These are phyloP conservation scores for Coemansia reversa DNA, from an alignment of 192 early-diverging fungal species.

Conservation along the genomic window DNA sequence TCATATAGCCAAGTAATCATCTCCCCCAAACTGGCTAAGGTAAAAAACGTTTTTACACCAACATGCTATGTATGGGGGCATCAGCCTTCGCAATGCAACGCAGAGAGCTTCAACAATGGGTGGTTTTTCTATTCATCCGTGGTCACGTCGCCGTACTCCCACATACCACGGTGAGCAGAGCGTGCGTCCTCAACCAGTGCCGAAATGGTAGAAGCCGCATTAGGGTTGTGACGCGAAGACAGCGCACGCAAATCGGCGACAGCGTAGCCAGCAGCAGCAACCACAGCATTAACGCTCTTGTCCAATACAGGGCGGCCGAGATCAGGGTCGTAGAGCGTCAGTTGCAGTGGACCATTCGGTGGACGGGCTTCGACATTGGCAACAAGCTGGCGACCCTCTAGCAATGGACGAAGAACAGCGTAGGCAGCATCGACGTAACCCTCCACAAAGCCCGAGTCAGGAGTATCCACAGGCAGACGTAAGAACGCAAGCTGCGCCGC, in stretches of 20 bases:
- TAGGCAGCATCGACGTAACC: constrained; percentile 80
- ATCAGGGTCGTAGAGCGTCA: constrained; percentile 68
- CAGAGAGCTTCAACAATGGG: background rate
- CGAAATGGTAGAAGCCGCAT: constrained; percentile 34
- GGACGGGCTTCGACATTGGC: constrained; percentile 70
- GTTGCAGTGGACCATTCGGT: constrained; percentile 55
- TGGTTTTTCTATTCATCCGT: constrained; percentile 26
- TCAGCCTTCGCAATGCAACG: background rate
- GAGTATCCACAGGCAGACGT: constrained; percentile 48
- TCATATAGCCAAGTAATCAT: background rate
- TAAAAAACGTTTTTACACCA: background rate
- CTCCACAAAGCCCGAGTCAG: constrained; percentile 41
- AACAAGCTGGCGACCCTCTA: constrained; percentile 63
- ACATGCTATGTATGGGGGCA: background rate
- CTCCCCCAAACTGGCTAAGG: no score
- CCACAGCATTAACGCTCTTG: constrained; percentile 65
- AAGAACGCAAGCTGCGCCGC: constrained; percentile 86
- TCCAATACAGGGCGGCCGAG: constrained; percentile 60
- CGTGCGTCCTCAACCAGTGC: constrained; percentile 43
- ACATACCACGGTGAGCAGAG: constrained; percentile 38
- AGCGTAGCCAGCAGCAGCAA: constrained; percentile 66
- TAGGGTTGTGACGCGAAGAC: constrained; percentile 30
- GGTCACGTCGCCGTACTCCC: constrained; percentile 48
- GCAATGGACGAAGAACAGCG: constrained; percentile 68
- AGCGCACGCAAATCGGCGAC: constrained; percentile 43